Percentiles rank a stretch among this genome's conserved stretches.
Conservation (phyloP, 164 flowering plant species). For the Cinnamomum chago region DNA sequence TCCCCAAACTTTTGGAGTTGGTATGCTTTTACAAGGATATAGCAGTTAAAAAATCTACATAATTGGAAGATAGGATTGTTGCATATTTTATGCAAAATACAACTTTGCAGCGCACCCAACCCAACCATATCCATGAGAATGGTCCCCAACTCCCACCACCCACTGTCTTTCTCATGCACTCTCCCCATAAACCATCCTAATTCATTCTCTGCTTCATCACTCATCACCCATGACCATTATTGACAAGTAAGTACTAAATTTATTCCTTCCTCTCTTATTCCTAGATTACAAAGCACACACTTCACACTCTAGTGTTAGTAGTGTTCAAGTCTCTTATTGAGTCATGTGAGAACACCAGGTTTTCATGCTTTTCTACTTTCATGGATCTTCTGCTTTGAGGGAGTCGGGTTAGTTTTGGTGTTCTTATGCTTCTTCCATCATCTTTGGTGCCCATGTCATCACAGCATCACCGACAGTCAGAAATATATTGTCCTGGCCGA, state of each 20-base stretch:
- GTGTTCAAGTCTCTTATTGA: no score
- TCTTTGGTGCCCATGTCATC: slow-evolving; percentile 44
- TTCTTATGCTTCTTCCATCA: background rate
- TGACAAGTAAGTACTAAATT: no score
- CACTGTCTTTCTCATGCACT: background rate
- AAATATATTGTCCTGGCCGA: slow-evolving; percentile 74
- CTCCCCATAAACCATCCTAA: background rate
- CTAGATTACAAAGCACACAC: background rate
- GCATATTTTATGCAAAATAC: no score
- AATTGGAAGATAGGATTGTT: no score
- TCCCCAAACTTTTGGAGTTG: no score
- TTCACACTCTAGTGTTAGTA: background rate
- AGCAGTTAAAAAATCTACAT: no score
- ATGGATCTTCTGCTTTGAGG: background rate
- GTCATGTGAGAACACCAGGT: background rate
- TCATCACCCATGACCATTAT: background rate
- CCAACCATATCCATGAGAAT: no score
- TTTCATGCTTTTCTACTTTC: background rate
- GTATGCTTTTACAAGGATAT: no score
- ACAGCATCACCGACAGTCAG: slow-evolving; percentile 88
- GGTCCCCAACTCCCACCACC: background rate
- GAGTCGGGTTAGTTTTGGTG: background rate
- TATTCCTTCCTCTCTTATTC: background rate
- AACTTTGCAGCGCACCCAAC: no score
- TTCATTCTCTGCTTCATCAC: background rate